Evolutionary conservation across 192 early-diverging fungal species (phyloP), one percentile per base, ranked within the genome.

Genomic region (Phycomyces nitens): DNA sequence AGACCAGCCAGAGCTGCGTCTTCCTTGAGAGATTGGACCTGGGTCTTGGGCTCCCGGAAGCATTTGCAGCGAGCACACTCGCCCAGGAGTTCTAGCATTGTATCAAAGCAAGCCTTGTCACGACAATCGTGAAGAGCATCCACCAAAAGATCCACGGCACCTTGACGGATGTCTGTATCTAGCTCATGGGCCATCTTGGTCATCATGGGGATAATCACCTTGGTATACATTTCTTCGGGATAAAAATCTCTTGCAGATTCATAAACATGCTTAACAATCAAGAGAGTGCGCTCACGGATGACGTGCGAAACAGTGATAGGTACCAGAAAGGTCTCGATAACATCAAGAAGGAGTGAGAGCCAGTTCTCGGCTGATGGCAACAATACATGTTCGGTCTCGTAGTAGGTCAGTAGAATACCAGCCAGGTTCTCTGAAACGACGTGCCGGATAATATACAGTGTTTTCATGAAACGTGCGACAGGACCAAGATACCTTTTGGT

Each of bases 281-380:
- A 52, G 5, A 85, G 66, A 15, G 78, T 71, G 20, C 55, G 53
- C 23, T 70, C 38, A 26, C 81, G 74, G 26, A 69, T 53, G 2
- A 43, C 23, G 24, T 44, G 23, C 9, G 60, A 44, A 9, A 77
- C 62, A 15, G 57, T 68, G 0, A 65, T 68, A 18, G 72, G 53
- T 49, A 78, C 72, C 8, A 74, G 74, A 22, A 80, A 85, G 11
- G 75, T 67, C n/a, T 71, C 62, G 10, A 74, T 56, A 8, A 82
- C 62, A 21, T 76, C 69, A 22, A 64, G 61, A 10, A 85, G 67
- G 26, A 78, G 65, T 21, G 70, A 69, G 22, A 85, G 55, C 83
- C 83, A 85, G 53, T 77, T 68, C 9, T 72, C 73, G 22, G 81
- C 77, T 49, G 81, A 85, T 51, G 83, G 83, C 43, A 78, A 71